Percentiles rank a stretch among this genome's conserved stretches.
Conservation (phyloP, 306 rosid species). For the Trifolium fragiferum region DNA sequence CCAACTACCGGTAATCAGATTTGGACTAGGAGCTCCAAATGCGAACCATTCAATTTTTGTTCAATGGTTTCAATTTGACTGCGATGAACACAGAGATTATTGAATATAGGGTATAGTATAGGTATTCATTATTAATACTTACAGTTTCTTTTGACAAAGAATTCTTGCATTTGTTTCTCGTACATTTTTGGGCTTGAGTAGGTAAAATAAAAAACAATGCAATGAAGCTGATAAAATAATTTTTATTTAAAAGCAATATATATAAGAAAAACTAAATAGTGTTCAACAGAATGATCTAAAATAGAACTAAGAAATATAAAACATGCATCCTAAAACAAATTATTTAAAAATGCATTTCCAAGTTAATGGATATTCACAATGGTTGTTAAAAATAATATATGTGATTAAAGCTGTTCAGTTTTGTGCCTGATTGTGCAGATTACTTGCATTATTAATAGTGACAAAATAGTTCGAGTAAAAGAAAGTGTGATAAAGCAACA, state of each 20-base stretch:
- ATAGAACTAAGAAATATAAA: slow-evolving; percentile 12
- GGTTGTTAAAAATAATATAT: neutral
- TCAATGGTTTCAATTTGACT: neutral
- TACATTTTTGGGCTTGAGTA: slow-evolving; percentile 53
- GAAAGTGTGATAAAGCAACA: neutral
- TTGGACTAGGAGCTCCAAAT: neutral
- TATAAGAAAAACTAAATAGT: slow-evolving; percentile 11
- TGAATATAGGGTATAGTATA: neutral
- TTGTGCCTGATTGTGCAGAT: neutral
- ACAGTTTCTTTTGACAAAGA: slow-evolving; percentile 53
- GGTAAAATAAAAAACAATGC: slow-evolving; percentile 52
- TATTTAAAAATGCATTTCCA: slow-evolving; percentile 19
- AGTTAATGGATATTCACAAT: neutral
- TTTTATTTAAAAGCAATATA: neutral
- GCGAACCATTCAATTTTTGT: slow-evolving; percentile 4
- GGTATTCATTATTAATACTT: slow-evolving; percentile 52
- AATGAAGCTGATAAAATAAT: slow-evolving; percentile 47
- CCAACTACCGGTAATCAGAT: neutral
- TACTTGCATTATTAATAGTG: neutral
- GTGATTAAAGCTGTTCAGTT: neutral
- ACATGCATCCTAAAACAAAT: slow-evolving; percentile 8
- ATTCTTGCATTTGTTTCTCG: slow-evolving; percentile 55
- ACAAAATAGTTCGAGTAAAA: neutral
- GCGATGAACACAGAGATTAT: neutral
- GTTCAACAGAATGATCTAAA: slow-evolving; percentile 25